A percentile compares a stretch with the other conserved stretches of the same genome.
Evolutionary conservation across 106 monocot species (phyloP).

Genomic region (Amphibolis antarctica): DNA sequence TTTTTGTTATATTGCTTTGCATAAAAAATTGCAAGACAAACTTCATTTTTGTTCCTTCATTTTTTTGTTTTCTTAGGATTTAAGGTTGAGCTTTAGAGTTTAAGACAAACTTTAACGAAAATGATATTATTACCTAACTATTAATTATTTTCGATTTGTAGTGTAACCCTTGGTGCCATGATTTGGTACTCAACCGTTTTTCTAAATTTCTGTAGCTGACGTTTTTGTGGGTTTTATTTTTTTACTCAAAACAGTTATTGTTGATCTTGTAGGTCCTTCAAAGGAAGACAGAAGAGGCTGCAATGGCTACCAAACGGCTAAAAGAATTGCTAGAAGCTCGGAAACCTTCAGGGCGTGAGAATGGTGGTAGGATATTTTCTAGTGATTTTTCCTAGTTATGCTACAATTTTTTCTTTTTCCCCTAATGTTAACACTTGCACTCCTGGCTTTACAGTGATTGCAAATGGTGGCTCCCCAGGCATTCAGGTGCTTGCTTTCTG

Average conservation of each 20-base stretch:
- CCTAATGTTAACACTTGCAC: neutral
- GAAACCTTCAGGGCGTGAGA: constrained; percentile 56
- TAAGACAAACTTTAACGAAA: too few relatives aligned
- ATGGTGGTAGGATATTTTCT: constrained; percentile 33
- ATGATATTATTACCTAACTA: too few relatives aligned
- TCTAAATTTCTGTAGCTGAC: neutral
- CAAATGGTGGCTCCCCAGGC: constrained; percentile 60
- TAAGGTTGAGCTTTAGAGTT: too few relatives aligned
- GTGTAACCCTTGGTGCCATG: too few relatives aligned
- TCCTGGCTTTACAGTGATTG: constrained; percentile 26
- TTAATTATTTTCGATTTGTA: too few relatives aligned
- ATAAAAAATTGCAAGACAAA: too few relatives aligned
- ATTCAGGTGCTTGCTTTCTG: constrained; percentile 22
- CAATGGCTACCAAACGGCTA: constrained; percentile 89
- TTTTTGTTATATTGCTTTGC: too few relatives aligned
- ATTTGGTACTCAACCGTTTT: too few relatives aligned
- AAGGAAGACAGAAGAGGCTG: constrained; percentile 94
- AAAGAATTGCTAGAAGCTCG: constrained; percentile 91
- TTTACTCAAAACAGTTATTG: neutral
- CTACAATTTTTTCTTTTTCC: neutral
- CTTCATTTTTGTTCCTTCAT: too few relatives aligned
- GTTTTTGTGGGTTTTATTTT: neutral
- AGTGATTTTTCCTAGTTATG: neutral
- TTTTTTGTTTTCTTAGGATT: too few relatives aligned
- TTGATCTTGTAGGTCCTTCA: constrained; percentile 61